A percentile compares a stretch with the other conserved stretches of the same genome.
phyloP scores from a whole-genome alignment of 306 rosid genomes.

The Cucurbita pepo region DNA sequence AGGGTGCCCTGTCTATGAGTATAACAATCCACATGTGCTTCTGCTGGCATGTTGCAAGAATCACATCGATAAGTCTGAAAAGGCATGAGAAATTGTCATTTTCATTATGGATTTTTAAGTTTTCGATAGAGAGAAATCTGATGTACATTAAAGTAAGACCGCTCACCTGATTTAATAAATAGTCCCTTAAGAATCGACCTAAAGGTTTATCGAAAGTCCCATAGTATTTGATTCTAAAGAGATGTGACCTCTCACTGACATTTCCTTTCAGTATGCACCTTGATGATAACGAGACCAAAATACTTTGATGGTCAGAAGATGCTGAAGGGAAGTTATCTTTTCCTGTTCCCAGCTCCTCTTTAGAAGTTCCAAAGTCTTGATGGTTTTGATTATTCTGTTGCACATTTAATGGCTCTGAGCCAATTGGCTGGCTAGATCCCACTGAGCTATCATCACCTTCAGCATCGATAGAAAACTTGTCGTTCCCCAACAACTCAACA shows the following conservation, averaged over 20 bases:
- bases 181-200: conserved; percentile 80
- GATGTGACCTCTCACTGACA: conserved; percentile 90
- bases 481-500: neutral
- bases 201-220: conserved; percentile 90
- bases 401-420: neutral
- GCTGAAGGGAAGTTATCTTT: conserved; percentile 76
- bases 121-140: neutral
- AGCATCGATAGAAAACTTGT: neutral
- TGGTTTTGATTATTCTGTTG: conserved; percentile 2
- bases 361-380: neutral
- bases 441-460: neutral
- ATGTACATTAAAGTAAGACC: neutral
- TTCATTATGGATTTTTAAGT: neutral
- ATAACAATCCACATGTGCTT: conserved; percentile 92
- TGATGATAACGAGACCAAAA: conserved; percentile 89
- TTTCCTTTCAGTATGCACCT: conserved; percentile 93
- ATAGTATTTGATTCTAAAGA: conserved; percentile 88
- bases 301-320: conserved; percentile 85
- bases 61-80: conserved; percentile 61
- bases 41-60: conserved; percentile 92
- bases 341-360: conserved; percentile 24
- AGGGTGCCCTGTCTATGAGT: conserved; percentile 98
- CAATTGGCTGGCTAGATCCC: neutral
- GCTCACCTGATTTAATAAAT: conserved; percentile 84
- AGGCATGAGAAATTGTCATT: neutral